Conservation (phyloP, 768 basidiomycete genomes). For the Hygrophorus pudorinus region DNA sequence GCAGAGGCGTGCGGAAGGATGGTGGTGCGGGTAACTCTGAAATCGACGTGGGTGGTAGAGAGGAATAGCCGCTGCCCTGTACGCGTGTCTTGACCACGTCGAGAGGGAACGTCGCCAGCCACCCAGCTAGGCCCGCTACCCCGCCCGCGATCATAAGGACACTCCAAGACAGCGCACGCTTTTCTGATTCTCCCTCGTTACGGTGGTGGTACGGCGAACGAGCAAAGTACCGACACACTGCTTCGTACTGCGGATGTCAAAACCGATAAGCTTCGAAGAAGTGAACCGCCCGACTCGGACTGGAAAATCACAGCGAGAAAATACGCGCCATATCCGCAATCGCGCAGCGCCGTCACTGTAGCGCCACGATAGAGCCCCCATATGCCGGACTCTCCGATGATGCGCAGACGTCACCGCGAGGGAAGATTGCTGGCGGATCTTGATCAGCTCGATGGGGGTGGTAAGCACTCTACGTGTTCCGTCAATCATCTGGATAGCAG, state of each 20-base stretch:
- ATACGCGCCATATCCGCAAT: slow-evolving; percentile 80
- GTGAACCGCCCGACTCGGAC: not conserved
- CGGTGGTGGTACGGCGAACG: too few relatives aligned
- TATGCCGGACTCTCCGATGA: slow-evolving; percentile 47
- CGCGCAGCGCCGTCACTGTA: slow-evolving; percentile 62
- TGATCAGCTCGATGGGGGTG: slow-evolving; percentile 80
- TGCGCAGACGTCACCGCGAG: slow-evolving; percentile 39
- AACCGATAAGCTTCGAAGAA: slow-evolving; percentile 4
- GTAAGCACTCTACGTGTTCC: slow-evolving; percentile 47
- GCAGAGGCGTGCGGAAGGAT: slow-evolving; percentile 48
- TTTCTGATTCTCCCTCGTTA: too few relatives aligned
- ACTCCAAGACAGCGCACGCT: too few relatives aligned
- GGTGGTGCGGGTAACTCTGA: slow-evolving; percentile 36
- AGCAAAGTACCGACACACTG: slow-evolving; percentile 42
- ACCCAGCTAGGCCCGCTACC: too few relatives aligned
- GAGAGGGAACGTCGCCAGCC: too few relatives aligned
- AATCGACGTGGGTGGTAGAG: slow-evolving; percentile 26
- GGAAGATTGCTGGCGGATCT: slow-evolving; percentile 70
- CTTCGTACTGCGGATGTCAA: slow-evolving; percentile 44
- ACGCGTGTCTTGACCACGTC: too few relatives aligned
- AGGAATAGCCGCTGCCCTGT: too few relatives aligned
- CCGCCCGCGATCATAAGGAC: too few relatives aligned
- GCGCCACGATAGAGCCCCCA: slow-evolving; percentile 72
- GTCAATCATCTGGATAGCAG: not conserved
- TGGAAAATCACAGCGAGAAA: slow-evolving; percentile 54